Base-by-base conservation (phyloP, 352 stramenopile species). In the Phytophthora melonis region DNA sequence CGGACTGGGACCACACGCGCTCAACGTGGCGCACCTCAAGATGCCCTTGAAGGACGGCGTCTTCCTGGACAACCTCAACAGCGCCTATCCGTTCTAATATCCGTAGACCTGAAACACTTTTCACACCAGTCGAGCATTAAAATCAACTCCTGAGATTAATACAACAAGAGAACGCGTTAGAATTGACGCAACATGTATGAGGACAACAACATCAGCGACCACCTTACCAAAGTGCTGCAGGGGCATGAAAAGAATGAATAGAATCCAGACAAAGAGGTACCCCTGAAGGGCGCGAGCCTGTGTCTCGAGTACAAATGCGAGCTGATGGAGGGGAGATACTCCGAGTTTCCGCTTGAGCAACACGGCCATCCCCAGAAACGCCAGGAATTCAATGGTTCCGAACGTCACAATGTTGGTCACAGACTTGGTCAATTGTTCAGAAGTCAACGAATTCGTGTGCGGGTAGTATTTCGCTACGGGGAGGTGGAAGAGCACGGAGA, bases 11-110 rank as follows among this genome's bases (percentile, higher is more conserved):
- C 34, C 45, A 36, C 32, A 66, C 53, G 3, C 54, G 3, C 45
- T 65, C 4, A 70, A 74, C 54, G 62, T 81, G 47, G 62, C 36
- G 50, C 62, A 60, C 13, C 66, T 71, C 8, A 70, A 74, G 30
- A 70, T 81, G 57, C 74, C 74, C 9, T 66, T 81, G 53, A 79
- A 81, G 47, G 66, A 81, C 54, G 70, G 69, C 34, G 74, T 76
- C 7, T 81, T 81, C 32, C 41, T 54, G 56, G 56, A 66, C 19
- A 81, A 78, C 45, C 57, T 81, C n/a, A 43, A 55, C 0, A 54
- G 43, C 4, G 67, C 60, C 7, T 70, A 64, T 18, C 67, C 60
- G 1, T 70, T 69, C 36, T 74, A n/a, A 16, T 52, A n/a, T 52
- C n/a, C 4, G 47, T 54, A 55, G 47, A 50, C 5, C 45, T 8